Percentiles rank a stretch among this genome's conserved stretches.
phyloP scores from a whole-genome alignment of 176 grass and related monocot genomes.

The Oryza punctata region DNA sequence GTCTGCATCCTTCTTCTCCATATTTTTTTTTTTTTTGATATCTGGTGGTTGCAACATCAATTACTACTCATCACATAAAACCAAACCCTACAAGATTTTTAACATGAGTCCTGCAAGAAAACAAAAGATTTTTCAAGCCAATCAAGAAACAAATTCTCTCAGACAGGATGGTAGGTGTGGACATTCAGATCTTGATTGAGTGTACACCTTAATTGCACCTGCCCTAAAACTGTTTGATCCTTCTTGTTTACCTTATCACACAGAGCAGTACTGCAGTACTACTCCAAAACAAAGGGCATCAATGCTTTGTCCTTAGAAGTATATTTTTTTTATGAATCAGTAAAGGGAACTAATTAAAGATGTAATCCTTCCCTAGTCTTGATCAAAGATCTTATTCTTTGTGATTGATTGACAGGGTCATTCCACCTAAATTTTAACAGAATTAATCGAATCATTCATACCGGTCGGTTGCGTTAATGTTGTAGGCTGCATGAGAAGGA shows the following conservation, averaged over 20 bases:
- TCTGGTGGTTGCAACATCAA: constrained; percentile 42
- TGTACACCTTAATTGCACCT: constrained; percentile 14
- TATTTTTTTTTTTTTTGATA: neutral
- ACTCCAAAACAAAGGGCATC: constrained; percentile 11
- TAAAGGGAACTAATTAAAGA: constrained; percentile 28
- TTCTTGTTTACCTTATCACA: constrained; percentile 21
- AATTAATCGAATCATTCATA: constrained; percentile 8
- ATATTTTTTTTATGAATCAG: neutral
- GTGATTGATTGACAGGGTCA: constrained; percentile 40
- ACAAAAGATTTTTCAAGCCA: constrained; percentile 6
- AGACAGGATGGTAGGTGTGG: constrained; percentile 33
- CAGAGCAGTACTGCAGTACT: neutral
- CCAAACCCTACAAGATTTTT: constrained; percentile 24
- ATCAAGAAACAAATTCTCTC: constrained; percentile 26
- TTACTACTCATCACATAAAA: constrained; percentile 6
- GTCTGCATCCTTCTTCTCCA: constrained; percentile 15
- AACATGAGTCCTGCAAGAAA: constrained; percentile 13
- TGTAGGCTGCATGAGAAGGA: neutral
- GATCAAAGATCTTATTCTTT: constrained; percentile 38
- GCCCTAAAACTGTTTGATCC: constrained; percentile 22
- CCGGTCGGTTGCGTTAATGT: neutral
- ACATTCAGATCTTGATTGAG: constrained; percentile 23
- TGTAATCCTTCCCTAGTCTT: constrained; percentile 17
- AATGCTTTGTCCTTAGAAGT: constrained; percentile 9
- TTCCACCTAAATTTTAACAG: constrained; percentile 17